These are phyloP conservation scores for Eucalyptus regnans DNA, from an alignment of 345 rosid species.

Conservation along the genomic window DNA sequence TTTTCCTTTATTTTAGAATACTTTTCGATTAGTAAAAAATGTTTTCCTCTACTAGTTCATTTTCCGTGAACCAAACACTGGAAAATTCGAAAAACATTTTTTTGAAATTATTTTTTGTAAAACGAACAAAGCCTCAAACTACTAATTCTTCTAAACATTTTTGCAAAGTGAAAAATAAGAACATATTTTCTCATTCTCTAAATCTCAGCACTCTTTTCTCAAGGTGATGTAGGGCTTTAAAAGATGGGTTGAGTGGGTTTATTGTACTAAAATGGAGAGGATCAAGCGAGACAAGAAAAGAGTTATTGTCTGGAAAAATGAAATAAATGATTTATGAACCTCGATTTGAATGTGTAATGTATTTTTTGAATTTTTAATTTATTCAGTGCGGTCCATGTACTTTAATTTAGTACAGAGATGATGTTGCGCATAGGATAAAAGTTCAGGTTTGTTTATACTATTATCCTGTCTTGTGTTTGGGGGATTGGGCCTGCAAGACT, in stretches of 20 bases:
- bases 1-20: too few species aligned
- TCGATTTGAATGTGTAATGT: not conserved
- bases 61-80: rapidly evolving
- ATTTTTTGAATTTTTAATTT: not conserved
- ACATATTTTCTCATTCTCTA: not conserved
- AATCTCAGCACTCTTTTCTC: not conserved
- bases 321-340: not conserved
- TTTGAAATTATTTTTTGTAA: too few species aligned
- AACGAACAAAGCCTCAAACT: rapidly evolving
- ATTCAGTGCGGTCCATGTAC: rapidly evolving
- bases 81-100: too few species aligned
- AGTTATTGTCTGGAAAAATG: not conserved
- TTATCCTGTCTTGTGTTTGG: not conserved
- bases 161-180: not conserved
- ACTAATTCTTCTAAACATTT: not conserved
- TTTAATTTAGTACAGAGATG: not conserved
- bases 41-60: too few species aligned
- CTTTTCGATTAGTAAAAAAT: too few species aligned
- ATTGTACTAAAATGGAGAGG: not conserved
- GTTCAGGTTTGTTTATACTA: not conserved
- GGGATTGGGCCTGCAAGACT: not conserved
- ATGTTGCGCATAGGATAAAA: not conserved
- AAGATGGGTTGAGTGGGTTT: not conserved
- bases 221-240: not conserved
- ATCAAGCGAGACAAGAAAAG: not conserved